Base-by-base conservation (phyloP, 768 basidiomycete species). In the Paxillus rubicundulus region DNA sequence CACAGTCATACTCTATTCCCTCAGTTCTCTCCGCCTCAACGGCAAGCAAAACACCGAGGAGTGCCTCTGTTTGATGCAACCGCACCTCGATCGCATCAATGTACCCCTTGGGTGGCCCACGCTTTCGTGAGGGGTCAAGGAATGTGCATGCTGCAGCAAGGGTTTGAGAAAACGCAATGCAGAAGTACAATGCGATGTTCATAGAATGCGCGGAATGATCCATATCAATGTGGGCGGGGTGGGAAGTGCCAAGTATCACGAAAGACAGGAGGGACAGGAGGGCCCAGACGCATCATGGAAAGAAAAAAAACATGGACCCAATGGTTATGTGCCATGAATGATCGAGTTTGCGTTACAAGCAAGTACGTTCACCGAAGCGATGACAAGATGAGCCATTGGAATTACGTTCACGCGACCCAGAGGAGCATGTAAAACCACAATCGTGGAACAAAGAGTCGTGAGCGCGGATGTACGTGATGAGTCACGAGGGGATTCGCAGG, bases 41-140 rank as follows among this genome's bases (percentile, higher is more conserved):
- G 41, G 84, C 77, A 36, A 94, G 75, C 47, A 95, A 73, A 52
- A 92, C 87, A 47, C 92, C 93, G 27, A 96, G 75, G 38, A 96
- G 76, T 0, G 92, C 92, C 67, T 96, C 92, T 16, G 92, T 90
- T 64, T 95, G 90, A 60, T 96, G 93, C 5, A 96, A 73, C 13
- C 91, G 82, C 13, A 89, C 88, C 70, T 96, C 92, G 60, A 96
- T 92, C 27, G 92, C 92, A 62, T 95, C 92, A 64, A 96, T 94
- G 75, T 96, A 96, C 1, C 92, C 92, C 64, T 91, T 92, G n/a
- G 90, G 89, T 3, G 89, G 88, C 2, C 92, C 92, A 58, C 92
- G 86, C 65, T 88, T 88, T 59, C 86, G 81, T 12, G 87, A 89
- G 8, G 87, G 87, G 2, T 86, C 86, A 37, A 89, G 75, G 69